phyloP scores from a whole-genome alignment of 2,329 filamentous ascomycete species.

The Colletotrichum lindemuthianum region DNA sequence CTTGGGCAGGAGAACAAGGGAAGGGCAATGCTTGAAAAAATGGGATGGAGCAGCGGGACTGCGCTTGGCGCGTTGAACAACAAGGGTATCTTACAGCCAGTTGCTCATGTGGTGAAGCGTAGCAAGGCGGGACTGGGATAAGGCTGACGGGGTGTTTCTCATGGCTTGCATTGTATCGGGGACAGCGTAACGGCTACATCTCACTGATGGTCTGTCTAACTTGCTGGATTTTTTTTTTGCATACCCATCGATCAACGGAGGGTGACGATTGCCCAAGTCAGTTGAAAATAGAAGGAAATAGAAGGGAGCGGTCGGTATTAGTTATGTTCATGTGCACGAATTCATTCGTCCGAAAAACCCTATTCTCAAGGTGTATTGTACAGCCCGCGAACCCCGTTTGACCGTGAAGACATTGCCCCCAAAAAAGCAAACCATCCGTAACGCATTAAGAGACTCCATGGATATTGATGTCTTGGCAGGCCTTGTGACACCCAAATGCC shows the following conservation, averaged over 20 bases:
- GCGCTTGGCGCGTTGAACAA: slow-evolving; percentile 84
- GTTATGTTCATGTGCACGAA: slow-evolving; percentile 65
- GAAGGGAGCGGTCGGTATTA: not conserved
- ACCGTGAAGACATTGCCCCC: slow-evolving; percentile 77
- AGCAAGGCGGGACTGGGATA: slow-evolving; percentile 85
- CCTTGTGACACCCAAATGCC: slow-evolving; percentile 70
- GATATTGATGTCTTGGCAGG: slow-evolving; percentile 55
- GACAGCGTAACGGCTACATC: no score
- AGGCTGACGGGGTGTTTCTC: slow-evolving; percentile 6
- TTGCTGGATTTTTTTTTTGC: no score
- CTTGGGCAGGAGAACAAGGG: slow-evolving; percentile 86
- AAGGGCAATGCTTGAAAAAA: slow-evolving; percentile 89
- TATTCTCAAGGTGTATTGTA: slow-evolving; percentile 76
- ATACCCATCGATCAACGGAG: no score
- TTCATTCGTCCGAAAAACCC: slow-evolving; percentile 69
- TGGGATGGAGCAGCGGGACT: slow-evolving; percentile 93
- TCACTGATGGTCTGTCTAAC: no score
- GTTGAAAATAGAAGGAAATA: no score
- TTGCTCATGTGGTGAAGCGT: slow-evolving; percentile 87
- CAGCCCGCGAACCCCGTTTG: slow-evolving; percentile 76
- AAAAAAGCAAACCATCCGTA: slow-evolving; percentile 76
- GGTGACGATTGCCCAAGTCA: no score
- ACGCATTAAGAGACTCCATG: slow-evolving; percentile 75
- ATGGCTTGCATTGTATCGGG: no score
- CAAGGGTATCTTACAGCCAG: slow-evolving; percentile 87